A percentile compares a stretch with the other conserved stretches of the same genome.
Evolutionary conservation across 148 eudicot species (phyloP).

Genomic region (Chenopodium quinoa): DNA sequence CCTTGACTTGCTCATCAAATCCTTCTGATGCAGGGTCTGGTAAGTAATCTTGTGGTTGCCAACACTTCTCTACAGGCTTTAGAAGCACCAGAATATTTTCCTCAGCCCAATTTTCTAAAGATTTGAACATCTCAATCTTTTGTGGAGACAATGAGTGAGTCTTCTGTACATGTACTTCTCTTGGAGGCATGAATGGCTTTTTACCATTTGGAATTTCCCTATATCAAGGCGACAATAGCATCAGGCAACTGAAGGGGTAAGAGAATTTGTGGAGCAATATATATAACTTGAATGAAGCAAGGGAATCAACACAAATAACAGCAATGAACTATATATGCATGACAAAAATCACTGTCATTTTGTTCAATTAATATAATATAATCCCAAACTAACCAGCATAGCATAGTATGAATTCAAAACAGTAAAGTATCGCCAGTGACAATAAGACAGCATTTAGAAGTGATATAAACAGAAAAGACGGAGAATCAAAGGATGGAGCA

Average conservation of each 20-base stretch:
- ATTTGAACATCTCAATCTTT: constrained; percentile 45
- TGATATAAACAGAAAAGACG: neutral
- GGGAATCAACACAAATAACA: neutral
- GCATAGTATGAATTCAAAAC: neutral
- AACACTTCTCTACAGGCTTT: constrained; percentile 41
- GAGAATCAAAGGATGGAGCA: neutral
- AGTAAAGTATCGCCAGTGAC: neutral
- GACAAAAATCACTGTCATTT: neutral
- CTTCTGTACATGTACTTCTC: constrained; percentile 39
- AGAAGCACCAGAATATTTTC: constrained; percentile 37
- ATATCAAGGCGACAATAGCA: constrained; percentile 5
- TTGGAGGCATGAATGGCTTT: constrained; percentile 39
- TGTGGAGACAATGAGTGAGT: constrained; percentile 44
- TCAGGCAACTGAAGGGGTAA: neutral
- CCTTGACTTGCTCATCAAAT: constrained; percentile 43
- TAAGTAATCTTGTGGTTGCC: constrained; percentile 53
- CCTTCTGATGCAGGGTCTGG: constrained; percentile 42
- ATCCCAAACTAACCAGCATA: neutral
- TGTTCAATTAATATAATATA: neutral
- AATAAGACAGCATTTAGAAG: neutral
- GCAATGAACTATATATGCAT: neutral
- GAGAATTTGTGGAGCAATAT: neutral
- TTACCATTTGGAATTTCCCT: constrained; percentile 30
- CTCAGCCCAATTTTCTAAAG: constrained; percentile 49
- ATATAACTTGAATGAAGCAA: neutral